Base-by-base conservation (phyloP, 345 rosid genomes). In the Brassica incana region DNA sequence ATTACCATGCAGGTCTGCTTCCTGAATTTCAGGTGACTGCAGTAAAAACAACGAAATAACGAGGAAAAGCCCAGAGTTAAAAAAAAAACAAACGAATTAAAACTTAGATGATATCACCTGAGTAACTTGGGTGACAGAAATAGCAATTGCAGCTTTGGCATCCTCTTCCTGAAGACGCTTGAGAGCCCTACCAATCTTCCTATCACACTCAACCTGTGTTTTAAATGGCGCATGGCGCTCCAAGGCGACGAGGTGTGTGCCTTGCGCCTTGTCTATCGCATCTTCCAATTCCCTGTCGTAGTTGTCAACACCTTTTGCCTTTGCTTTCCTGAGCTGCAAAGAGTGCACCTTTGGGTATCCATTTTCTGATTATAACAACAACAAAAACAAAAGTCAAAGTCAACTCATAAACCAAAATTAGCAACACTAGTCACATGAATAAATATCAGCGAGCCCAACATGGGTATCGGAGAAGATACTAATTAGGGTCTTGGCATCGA, bases 141-240 rank as follows among this genome's bases (percentile, higher is more conserved):
- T 95, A n/a, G 99, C 99, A 82, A 95, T 90, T 18, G 99, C 99
- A 77, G 99, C 97, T 89, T 95, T 95, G 20, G 99, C 98, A 78
- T 95, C 98, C 27, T 95, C 99, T 79, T 92, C 98, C 82, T 95
- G 98, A 67, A 95, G 97, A 77, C 99, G 97, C 85, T 90, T 93
- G 76, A 95, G 92, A 50, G 99, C 99, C 83, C 99, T 88, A 74
- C 88, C 88, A 71, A 95, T 95, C 86, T 95, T 95, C 82, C 95
- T 88, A 81, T 95, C 99, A 64, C 99, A 95, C 85, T 95, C 99
- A 23, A 95, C 23, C 23, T 20, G 23, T 20, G 23, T 20, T 20
- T 20, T 20, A 20, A 20, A 20, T 20, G 23, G 23, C 23, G 1
- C 23, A 20, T 20, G 23, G 23, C 23, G 23, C 0, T 20, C 23